Conservation (phyloP, 2,329 filamentous ascomycete species). For the Eutypella sp. region DNA sequence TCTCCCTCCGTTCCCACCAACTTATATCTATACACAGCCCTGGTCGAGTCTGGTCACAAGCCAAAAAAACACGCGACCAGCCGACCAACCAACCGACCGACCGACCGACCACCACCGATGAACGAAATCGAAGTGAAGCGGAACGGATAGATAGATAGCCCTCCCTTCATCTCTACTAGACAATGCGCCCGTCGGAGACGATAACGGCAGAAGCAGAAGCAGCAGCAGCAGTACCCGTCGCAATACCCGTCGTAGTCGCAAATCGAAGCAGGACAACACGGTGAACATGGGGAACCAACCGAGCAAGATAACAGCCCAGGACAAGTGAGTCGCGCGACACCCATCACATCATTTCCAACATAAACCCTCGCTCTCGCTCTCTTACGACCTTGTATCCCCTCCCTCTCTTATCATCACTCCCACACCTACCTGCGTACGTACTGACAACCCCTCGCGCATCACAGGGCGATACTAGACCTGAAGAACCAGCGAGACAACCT, state of each 20-base stretch:
- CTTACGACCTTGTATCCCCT: conserved; percentile 5
- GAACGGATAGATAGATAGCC: not conserved
- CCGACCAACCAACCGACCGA: too few species aligned
- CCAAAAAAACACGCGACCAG: too few species aligned
- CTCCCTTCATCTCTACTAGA: conserved; percentile 4
- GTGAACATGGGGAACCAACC: conserved; percentile 47
- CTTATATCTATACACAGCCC: too few species aligned
- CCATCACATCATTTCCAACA: conserved; percentile 3
- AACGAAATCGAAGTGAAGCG: not conserved
- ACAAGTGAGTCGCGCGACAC: conserved; percentile 59
- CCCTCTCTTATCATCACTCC: conserved; percentile 9
- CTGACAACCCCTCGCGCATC: not conserved
- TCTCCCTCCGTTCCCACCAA: too few species aligned
- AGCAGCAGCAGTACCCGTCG: conserved; percentile 8
- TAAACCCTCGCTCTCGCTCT: not conserved
- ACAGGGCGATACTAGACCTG: conserved; percentile 91
- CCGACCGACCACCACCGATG: too few species aligned
- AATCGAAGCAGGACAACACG: too few species aligned
- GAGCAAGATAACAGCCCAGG: conserved; percentile 65
- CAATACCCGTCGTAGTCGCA: too few species aligned
- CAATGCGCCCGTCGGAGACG: conserved; percentile 23
- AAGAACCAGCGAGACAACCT: conserved; percentile 97
- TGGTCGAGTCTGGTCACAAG: too few species aligned
- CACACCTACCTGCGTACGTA: conserved; percentile 2
- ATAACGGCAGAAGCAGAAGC: conserved; percentile 19